Conservation (phyloP, 352 stramenopile genomes). For the Elongisporangium undulatum region DNA sequence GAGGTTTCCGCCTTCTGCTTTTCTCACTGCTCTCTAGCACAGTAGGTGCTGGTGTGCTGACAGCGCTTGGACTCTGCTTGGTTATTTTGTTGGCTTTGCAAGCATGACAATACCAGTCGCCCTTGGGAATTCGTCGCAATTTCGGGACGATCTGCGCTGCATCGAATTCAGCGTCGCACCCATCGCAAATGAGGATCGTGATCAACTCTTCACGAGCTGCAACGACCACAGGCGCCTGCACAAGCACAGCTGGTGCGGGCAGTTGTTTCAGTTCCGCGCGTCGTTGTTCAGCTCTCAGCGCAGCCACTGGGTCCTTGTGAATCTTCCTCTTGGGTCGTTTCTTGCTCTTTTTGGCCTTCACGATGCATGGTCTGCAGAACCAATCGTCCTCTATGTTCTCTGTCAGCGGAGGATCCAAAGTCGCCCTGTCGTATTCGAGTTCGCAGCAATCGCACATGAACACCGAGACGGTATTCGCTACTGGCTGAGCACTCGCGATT, state of each 20-base stretch:
- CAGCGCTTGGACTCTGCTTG: background rate
- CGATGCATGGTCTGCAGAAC: constrained; percentile 9
- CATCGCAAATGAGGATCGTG: constrained; percentile 32
- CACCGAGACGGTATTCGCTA: constrained; percentile 23
- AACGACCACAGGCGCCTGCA: background rate
- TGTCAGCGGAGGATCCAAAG: constrained; percentile 31
- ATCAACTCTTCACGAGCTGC: constrained; percentile 2
- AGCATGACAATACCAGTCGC: constrained; percentile 38
- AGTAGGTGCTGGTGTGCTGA: background rate
- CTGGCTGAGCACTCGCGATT: constrained; percentile 1
- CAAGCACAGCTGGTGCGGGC: too few species aligned
- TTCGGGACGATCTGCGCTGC: constrained; percentile 16
- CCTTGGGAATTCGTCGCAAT: constrained; percentile 14
- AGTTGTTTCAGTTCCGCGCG: background rate
- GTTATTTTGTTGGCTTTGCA: background rate
- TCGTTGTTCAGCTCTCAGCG: background rate
- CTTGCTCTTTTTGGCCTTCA: background rate
- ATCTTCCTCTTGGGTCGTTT: background rate
- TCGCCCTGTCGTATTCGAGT: constrained; percentile 46
- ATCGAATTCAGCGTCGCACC: constrained; percentile 27
- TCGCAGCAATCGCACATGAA: constrained; percentile 75
- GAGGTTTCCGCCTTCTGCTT: background rate
- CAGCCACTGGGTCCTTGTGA: background rate
- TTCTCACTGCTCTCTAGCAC: background rate
- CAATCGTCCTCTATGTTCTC: constrained; percentile 41